Percentiles rank a stretch among this genome's conserved stretches.
Conservation (phyloP, 306 rosid genomes). For the Lathyrus sativus region DNA sequence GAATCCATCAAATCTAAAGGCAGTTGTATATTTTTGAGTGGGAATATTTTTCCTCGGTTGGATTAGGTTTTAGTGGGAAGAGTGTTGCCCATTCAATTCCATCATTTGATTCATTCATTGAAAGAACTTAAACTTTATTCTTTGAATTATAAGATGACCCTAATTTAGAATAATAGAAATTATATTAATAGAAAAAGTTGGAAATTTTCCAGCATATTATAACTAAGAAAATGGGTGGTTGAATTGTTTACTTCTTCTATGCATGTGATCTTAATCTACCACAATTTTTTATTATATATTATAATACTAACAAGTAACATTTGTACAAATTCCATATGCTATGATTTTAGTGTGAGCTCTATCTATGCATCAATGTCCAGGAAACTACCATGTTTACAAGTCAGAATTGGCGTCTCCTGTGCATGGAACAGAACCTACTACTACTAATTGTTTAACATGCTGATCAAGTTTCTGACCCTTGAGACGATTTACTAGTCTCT, state of each 20-base stretch:
- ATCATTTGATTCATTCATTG: too few relatives aligned
- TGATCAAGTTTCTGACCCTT: conserved; percentile 39
- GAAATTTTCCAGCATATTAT: too few relatives aligned
- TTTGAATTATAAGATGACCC: too few relatives aligned
- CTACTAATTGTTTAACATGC: conserved; percentile 27
- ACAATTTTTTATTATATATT: background rate
- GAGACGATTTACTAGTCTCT: conserved; percentile 63
- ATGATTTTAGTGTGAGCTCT: background rate
- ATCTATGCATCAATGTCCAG: background rate
- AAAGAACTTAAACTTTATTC: too few relatives aligned
- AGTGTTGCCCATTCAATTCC: too few relatives aligned
- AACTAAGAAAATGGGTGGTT: too few relatives aligned
- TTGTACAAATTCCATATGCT: background rate
- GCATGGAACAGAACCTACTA: conserved; percentile 35
- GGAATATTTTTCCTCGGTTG: too few relatives aligned
- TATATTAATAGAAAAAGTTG: too few relatives aligned
- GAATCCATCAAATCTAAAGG: too few relatives aligned
- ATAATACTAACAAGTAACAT: background rate
- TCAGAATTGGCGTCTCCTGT: conserved; percentile 38
- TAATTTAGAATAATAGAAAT: too few relatives aligned
- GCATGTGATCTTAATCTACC: background rate
- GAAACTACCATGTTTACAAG: conserved; percentile 41
- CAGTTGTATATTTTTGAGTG: too few relatives aligned
- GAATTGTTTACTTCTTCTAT: background rate
- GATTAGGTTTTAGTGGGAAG: too few relatives aligned